Base-by-base conservation (phyloP, 768 basidiomycete genomes). In the Rhodotorula graminis region DNA sequence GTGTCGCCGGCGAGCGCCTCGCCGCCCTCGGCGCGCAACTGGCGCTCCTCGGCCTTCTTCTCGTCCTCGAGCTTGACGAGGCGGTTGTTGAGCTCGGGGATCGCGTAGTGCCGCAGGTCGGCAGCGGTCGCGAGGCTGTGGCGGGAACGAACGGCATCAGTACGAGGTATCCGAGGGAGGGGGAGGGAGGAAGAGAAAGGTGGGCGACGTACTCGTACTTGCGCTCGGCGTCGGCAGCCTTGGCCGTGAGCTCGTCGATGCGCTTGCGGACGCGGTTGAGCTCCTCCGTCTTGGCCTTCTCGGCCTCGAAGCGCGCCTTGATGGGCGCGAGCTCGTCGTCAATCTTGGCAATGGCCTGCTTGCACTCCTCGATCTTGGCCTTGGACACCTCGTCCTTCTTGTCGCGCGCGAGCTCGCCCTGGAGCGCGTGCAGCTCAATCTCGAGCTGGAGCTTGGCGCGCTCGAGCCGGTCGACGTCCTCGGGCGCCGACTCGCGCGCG, bases 381-480 rank as follows among this genome's bases (percentile, higher is more conserved):
- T 93, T 94, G 80, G 95, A 90, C 61, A 87, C 88, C 80, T 96
- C 92, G 81, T 94, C 93, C 56, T 88, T 88, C 47, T 90, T 88
- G 75, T 88, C 87, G 73, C 94, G 85, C 33, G 62, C 2, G 92
- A 93, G 64, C 68, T 77, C 76, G 25, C 42, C 14, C 50, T 93
- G 91, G 64, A 97, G 83, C 18, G 95, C 95, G 80, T 96, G 93
- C 31, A 96, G 90, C 80, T 96, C 95, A 29, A 98, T 88, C 79
- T 97, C 91, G 42, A 98, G 85, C 79, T 95, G 91, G 46, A 97
- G 86, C 80, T 91, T 93, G 64, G 85, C 85, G 29, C 93, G 88
- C 79, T 95, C 91, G 27, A 97, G 85, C 75, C 89, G 88, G 82
- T 98, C 95, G 77, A 98, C 90, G 7, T 86, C 89, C 82, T 98